Percentiles rank a stretch among this genome's conserved stretches.
Conservation (phyloP, 331 rosid species). For the Pyrus hybrid region DNA sequence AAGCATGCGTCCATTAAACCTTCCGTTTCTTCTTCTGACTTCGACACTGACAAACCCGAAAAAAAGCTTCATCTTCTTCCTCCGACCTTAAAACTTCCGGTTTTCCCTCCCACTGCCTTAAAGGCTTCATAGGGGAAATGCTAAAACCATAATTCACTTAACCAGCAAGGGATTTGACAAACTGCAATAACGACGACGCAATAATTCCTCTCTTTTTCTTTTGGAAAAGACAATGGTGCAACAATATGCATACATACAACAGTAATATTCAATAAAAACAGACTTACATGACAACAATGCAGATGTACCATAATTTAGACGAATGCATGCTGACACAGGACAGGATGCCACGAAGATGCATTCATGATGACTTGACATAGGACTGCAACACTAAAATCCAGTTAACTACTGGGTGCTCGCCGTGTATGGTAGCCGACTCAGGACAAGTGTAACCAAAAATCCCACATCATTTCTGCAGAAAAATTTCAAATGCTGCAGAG, state of each 20-base stretch:
- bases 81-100: background rate
- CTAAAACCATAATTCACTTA: background rate
- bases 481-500: background rate
- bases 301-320: conserved; percentile 13
- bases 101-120: background rate
- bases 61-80: background rate
- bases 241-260: background rate
- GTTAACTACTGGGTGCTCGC: background rate
- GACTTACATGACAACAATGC: conserved; percentile 7
- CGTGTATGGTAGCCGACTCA: background rate
- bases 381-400: background rate
- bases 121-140: background rate
- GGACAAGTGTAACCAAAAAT: background rate
- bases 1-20: background rate
- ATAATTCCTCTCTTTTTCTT: background rate
- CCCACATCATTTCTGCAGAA: background rate
- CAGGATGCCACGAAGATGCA: background rate
- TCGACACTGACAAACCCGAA: background rate
- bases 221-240: background rate
- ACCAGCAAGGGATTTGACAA: background rate
- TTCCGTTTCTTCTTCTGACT: background rate
- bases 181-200: background rate
- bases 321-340: conserved; percentile 9
- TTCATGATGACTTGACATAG: background rate
- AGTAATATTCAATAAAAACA: background rate